Conservation (phyloP, 441 rosid species). For the Bruguiera hainesii region DNA sequence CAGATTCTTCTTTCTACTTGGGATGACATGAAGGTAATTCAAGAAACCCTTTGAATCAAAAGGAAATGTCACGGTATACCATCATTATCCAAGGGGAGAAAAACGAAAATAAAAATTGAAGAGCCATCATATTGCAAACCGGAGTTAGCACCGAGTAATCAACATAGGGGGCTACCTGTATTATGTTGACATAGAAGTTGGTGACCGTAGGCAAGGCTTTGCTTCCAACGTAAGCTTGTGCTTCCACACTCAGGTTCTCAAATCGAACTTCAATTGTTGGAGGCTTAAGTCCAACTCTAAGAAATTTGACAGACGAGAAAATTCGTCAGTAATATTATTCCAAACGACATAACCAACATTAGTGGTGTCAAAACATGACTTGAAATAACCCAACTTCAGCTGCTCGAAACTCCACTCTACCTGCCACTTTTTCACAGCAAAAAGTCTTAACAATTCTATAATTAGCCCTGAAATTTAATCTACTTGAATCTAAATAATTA, state of each 20-base stretch:
- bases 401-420: too few species aligned
- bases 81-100: too few species aligned
- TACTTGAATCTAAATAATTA: too few species aligned
- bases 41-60: constrained; percentile 36
- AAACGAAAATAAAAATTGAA: too few species aligned
- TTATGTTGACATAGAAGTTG: constrained; percentile 38
- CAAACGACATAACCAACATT: not conserved
- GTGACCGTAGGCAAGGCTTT: constrained; percentile 59
- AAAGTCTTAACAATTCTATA: too few species aligned
- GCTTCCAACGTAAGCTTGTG: constrained; percentile 55
- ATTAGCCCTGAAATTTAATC: too few species aligned
- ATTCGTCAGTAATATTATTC: not conserved
- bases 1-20: constrained; percentile 47
- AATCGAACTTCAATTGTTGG: constrained; percentile 69
- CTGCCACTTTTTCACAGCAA: too few species aligned
- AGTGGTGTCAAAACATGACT: not conserved
- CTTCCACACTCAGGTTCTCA: constrained; percentile 57
- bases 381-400: too few species aligned
- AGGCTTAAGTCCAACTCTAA: constrained; percentile 53
- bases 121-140: too few species aligned
- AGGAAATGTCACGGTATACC: not conserved
- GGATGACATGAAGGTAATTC: constrained; percentile 37
- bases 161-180: constrained; percentile 33
- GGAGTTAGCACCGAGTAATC: too few species aligned
- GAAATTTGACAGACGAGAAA: not conserved